Evolutionary conservation across 805 yeast species (phyloP).

Genomic region (Starmera caribaea): DNA sequence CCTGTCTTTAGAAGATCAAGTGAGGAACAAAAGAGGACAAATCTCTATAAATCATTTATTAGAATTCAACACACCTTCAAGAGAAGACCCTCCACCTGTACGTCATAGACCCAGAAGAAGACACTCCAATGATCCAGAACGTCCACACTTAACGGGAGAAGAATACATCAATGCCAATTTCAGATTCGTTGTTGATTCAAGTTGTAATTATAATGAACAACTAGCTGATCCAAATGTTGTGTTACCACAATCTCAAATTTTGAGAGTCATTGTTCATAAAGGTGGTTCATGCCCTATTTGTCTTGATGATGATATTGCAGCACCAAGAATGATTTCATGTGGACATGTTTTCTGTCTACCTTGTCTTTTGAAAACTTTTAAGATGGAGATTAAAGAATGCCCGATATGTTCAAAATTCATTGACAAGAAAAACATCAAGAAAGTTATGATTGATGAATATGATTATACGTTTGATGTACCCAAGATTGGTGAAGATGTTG

Average conservation of each 20-base stretch:
- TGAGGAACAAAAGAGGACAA: slow-evolving; percentile 27
- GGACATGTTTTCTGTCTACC: slow-evolving; percentile 88
- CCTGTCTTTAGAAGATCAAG: slow-evolving; percentile 25
- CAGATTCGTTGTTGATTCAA: slow-evolving; percentile 67
- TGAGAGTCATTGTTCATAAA: slow-evolving; percentile 66
- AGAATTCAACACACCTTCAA: slow-evolving; percentile 42
- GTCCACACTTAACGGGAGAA: slow-evolving; percentile 49
- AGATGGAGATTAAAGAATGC: slow-evolving; percentile 54
- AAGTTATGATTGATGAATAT: slow-evolving; percentile 43
- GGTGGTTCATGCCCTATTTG: slow-evolving; percentile 90
- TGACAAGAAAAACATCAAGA: slow-evolving; percentile 46
- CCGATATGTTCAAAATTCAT: slow-evolving; percentile 67
- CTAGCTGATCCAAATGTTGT: slow-evolving; percentile 68
- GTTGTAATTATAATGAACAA: slow-evolving; percentile 47
- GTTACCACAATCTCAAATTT: slow-evolving; percentile 47
- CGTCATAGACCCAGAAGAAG: slow-evolving; percentile 15
- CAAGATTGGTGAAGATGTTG: slow-evolving; percentile 40
- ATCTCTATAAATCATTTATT: slow-evolving; percentile 56
- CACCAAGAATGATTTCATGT: slow-evolving; percentile 92
- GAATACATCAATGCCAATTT: slow-evolving; percentile 75
- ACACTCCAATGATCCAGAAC: slow-evolving; percentile 20
- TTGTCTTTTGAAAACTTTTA: slow-evolving; percentile 67
- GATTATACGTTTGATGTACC: slow-evolving; percentile 54
- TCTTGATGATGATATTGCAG: slow-evolving; percentile 70
- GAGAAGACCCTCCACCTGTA: slow-evolving; percentile 14